phyloP scores from a whole-genome alignment of 305 asterid species.

The Withania somnifera region DNA sequence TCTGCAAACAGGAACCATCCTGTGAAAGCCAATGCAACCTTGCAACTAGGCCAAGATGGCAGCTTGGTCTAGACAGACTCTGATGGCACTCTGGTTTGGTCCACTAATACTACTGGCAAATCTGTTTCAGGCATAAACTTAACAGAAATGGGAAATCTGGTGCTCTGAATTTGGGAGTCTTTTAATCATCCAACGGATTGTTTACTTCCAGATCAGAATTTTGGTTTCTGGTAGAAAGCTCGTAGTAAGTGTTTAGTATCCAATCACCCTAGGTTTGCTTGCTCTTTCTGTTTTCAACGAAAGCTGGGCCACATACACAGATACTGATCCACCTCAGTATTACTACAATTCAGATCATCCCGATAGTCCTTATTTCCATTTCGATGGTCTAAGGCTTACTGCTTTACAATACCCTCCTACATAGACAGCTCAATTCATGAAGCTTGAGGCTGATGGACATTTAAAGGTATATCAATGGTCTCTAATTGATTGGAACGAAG shows the following conservation, averaged over 20 bases:
- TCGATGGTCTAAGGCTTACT: not conserved
- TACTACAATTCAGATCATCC: not conserved
- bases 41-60: slow-evolving; percentile 7
- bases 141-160: slow-evolving; percentile 1
- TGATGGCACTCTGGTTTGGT: slow-evolving; percentile 2
- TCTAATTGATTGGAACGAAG: not conserved
- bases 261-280: not conserved
- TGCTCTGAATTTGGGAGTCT: slow-evolving; percentile 7
- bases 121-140: not conserved
- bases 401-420: not conserved
- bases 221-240: not conserved
- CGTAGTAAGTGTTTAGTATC: not conserved
- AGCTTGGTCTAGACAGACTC: not conserved
- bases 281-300: not conserved
- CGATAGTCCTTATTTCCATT: not conserved
- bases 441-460: slow-evolving; percentile 8
- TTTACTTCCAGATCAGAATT: not conserved
- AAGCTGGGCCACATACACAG: not conserved
- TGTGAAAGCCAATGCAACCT: not conserved
- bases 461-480: not conserved
- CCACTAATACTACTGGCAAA: not conserved
- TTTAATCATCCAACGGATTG: slow-evolving; percentile 8
- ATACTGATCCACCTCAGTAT: not conserved
- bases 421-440: not conserved
- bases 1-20: not conserved